Evolutionary conservation across 176 grass and related monocot genomes (phyloP).

Genomic region (Poa annua): DNA sequence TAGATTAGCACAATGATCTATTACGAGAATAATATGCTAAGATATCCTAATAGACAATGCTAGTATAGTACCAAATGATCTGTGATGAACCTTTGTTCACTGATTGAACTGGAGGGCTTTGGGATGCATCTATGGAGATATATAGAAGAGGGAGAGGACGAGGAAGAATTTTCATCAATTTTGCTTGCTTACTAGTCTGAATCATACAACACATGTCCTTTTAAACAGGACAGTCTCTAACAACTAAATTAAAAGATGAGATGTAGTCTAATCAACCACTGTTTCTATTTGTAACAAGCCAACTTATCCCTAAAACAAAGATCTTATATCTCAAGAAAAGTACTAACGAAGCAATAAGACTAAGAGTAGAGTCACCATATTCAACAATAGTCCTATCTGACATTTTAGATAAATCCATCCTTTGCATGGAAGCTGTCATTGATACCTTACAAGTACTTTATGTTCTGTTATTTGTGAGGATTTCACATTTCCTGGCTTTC

Average conservation of each 20-base stretch:
- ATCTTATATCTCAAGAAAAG: too few species aligned
- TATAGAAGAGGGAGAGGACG: not conserved
- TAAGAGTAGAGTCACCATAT: constrained; percentile 1
- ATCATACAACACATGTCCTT: not conserved
- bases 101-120: not conserved
- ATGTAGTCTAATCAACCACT: too few species aligned
- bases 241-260: too few species aligned
- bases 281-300: too few species aligned
- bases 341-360: not conserved
- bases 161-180: not conserved
- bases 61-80: not conserved
- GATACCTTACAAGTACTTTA: not conserved
- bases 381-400: not conserved
- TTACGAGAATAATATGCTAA: not conserved
- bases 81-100: not conserved
- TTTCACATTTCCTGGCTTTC: not conserved
- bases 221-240: not conserved
- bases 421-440: not conserved
- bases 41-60: constrained; percentile 16
- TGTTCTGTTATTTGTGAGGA: not conserved
- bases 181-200: not conserved
- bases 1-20: not conserved
- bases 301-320: too few species aligned
- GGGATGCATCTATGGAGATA: not conserved
- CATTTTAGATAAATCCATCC: not conserved